A percentile compares a stretch with the other conserved stretches of the same genome.
These are phyloP conservation scores for Eremomyces bilateralis DNA, from an alignment of 495 filamentous ascomycete species.

Conservation along the genomic window DNA sequence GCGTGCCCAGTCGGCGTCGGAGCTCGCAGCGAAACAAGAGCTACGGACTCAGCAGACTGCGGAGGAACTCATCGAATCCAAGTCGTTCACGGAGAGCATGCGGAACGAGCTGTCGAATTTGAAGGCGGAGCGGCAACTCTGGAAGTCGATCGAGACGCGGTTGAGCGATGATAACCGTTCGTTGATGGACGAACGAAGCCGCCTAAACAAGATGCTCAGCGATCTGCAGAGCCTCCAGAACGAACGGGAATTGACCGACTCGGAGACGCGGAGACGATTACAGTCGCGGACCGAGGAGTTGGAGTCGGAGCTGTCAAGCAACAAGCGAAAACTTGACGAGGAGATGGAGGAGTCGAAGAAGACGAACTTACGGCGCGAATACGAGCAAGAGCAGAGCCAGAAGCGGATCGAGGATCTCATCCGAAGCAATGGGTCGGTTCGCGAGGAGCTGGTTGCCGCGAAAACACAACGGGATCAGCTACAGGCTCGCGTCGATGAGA, in stretches of 20 bases:
- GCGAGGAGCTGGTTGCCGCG: constrained; percentile 60
- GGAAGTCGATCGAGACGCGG: constrained; percentile 77
- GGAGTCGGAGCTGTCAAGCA: constrained; percentile 52
- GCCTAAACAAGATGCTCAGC: constrained; percentile 56
- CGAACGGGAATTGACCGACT: constrained; percentile 69
- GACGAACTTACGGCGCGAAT: constrained; percentile 58
- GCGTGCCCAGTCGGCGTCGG: constrained; percentile 48
- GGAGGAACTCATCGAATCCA: constrained; percentile 78
- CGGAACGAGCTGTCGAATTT: constrained; percentile 80
- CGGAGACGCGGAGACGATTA: constrained; percentile 55
- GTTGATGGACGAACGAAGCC: constrained; percentile 58
- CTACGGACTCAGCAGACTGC: constrained; percentile 72
- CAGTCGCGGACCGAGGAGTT: constrained; percentile 55
- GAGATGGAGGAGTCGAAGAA: constrained; percentile 70
- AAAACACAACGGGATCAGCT: constrained; percentile 78
- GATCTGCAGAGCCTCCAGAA: constrained; percentile 72
- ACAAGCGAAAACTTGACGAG: constrained; percentile 65
- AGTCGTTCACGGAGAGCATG: constrained; percentile 61
- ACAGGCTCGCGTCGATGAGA: constrained; percentile 66
- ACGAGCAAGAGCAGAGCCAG: constrained; percentile 64
- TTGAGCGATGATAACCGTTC: constrained; percentile 67
- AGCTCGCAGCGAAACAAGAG: constrained; percentile 74
- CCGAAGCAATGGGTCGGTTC: constrained; percentile 47
- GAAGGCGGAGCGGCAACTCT: constrained; percentile 77
- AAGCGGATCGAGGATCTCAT: constrained; percentile 79